These are phyloP conservation scores for Limonium bicolor DNA, from an alignment of 148 eudicot genomes.

Conservation along the genomic window DNA sequence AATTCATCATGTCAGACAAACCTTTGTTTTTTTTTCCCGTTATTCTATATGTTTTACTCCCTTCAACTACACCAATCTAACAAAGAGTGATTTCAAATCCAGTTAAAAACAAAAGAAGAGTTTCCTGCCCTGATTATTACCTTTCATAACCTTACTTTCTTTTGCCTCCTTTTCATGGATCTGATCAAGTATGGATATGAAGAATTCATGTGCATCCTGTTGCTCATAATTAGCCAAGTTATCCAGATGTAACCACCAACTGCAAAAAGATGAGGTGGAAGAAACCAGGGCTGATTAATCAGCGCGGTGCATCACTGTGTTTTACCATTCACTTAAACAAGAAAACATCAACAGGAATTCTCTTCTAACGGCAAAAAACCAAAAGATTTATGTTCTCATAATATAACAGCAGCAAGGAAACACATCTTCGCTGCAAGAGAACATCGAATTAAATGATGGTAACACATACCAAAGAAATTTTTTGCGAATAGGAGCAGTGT, in stretches of 20 bases:
- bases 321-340: no score
- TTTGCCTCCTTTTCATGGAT: slow-evolving; percentile 52
- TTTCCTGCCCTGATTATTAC: slow-evolving; percentile 10
- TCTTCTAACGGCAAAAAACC: no score
- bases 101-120: background rate
- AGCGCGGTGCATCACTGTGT: no score
- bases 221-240: slow-evolving; percentile 65
- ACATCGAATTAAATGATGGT: no score
- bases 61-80: background rate
- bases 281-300: no score
- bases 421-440: no score
- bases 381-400: no score
- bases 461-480: no score
- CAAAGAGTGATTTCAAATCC: background rate
- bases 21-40: background rate
- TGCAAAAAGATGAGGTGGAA: slow-evolving; percentile 22
- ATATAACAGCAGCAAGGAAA: no score
- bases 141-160: slow-evolving; percentile 20
- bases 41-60: background rate
- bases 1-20: slow-evolving; percentile 22
- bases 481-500: no score
- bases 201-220: slow-evolving; percentile 77
- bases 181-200: slow-evolving; percentile 49
- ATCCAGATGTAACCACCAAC: slow-evolving; percentile 72
- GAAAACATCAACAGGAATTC: slow-evolving; percentile 11